Conservation (phyloP, 73 alveolate species). For the Paramecium caudatum region DNA sequence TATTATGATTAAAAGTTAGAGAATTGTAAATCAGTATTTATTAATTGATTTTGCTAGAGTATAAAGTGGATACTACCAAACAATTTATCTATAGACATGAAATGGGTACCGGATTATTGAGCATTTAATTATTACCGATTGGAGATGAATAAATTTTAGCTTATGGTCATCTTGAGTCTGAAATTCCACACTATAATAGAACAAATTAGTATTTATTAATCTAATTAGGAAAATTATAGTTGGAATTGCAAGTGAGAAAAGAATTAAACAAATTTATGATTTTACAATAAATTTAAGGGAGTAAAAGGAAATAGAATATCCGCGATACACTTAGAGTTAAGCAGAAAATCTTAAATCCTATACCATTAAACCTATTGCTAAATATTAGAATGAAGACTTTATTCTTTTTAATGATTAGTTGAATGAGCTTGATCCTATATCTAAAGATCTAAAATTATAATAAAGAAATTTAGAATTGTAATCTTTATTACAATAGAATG, state of each 20-base stretch:
- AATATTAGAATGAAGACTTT: not conserved
- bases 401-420: not conserved
- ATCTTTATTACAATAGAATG: not conserved
- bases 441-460: conserved; percentile 5
- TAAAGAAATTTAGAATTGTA: conserved; percentile 58
- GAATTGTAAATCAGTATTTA: not conserved
- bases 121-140: not conserved
- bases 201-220: conserved; percentile 32
- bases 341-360: not conserved
- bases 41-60: conserved; percentile 19
- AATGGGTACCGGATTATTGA: conserved; percentile 31
- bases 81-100: conserved; percentile 51
- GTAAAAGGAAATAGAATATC: not conserved
- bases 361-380: not conserved
- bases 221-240: not conserved
- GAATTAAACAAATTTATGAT: not conserved
- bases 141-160: conserved; percentile 44
- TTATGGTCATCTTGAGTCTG: not conserved
- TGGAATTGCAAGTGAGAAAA: conserved; percentile 1
- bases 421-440: not conserved
- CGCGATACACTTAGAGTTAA: conserved; percentile 5
- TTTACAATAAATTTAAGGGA: not conserved
- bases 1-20: conserved; percentile 33
- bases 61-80: conserved; percentile 47
- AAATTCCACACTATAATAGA: conserved; percentile 39